Conservation (phyloP, 331 rosid species). For the Stylosanthes scabra region DNA sequence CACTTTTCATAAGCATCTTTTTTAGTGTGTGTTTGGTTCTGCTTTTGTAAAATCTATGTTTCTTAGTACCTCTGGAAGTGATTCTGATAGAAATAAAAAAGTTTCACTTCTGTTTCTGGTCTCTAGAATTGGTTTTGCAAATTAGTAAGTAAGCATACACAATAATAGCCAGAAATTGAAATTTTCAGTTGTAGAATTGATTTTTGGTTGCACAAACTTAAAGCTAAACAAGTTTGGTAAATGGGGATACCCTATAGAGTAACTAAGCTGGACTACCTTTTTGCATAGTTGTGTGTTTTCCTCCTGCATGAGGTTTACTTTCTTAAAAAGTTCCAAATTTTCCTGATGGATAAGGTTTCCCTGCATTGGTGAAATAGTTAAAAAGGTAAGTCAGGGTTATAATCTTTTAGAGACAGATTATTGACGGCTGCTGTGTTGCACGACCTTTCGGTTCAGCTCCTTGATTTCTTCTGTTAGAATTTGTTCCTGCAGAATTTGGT, state of each 20-base stretch:
- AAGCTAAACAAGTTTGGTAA: too few relatives aligned
- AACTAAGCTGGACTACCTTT: conserved; percentile 46
- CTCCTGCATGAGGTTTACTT: conserved; percentile 56
- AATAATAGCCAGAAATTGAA: too few relatives aligned
- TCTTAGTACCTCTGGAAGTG: too few relatives aligned
- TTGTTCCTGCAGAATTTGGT: conserved; percentile 69
- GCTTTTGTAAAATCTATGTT: too few relatives aligned
- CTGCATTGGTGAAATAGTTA: conserved; percentile 43
- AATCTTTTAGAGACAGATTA: conserved; percentile 22
- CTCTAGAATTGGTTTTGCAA: too few relatives aligned
- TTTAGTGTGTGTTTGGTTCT: not conserved
- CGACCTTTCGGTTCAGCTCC: conserved; percentile 67
- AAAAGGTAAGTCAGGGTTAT: conserved; percentile 10
- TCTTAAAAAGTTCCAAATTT: conserved; percentile 65
- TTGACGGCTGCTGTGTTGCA: not conserved
- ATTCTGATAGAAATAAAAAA: too few relatives aligned
- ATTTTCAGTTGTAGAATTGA: too few relatives aligned
- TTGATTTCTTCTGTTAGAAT: conserved; percentile 64
- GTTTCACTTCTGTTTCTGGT: too few relatives aligned
- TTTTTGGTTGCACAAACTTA: too few relatives aligned
- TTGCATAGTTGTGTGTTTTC: conserved; percentile 49
- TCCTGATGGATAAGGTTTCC: conserved; percentile 63
- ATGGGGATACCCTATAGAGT: conserved; percentile 5
- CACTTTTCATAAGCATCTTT: conserved; percentile 30
- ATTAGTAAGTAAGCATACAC: too few relatives aligned